Percentiles rank a stretch among this genome's conserved stretches.
phyloP scores from a whole-genome alignment of 108 stramenopile species.

The Asterionellopsis glacialis region DNA sequence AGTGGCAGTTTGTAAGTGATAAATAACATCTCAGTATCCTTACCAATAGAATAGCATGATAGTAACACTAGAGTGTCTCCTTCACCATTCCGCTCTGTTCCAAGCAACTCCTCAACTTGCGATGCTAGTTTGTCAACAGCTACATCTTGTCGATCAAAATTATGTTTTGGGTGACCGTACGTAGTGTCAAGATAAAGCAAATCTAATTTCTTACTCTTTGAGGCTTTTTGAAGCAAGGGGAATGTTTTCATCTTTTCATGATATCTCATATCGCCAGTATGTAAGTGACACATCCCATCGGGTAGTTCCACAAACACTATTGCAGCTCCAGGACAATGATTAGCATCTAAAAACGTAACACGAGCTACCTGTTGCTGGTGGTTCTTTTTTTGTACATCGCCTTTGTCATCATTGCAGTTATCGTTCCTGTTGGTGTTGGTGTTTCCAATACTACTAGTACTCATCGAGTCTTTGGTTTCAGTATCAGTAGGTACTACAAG shows the following conservation, averaged over 20 bases:
- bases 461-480: no score
- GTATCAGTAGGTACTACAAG: neutral
- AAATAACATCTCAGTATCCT: no score
- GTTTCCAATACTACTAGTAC: no score
- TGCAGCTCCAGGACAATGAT: conserved; percentile 70
- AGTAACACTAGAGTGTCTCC: conserved; percentile 44
- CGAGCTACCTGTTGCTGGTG: neutral
- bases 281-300: conserved; percentile 36
- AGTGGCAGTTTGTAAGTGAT: no score
- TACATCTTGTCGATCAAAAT: conserved; percentile 47
- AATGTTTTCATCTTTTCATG: conserved; percentile 42
- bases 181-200: conserved; percentile 61
- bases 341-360: conserved; percentile 67
- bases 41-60: conserved; percentile 66
- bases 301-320: conserved; percentile 44
- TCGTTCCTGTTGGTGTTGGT: neutral
- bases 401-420: conserved; percentile 1
- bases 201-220: conserved; percentile 26
- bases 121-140: conserved; percentile 40
- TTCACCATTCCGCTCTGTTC: neutral
- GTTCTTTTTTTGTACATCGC: conserved; percentile 5
- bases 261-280: conserved; percentile 72
- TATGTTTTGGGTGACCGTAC: conserved; percentile 61
- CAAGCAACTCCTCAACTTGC: conserved; percentile 26
- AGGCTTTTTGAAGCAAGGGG: conserved; percentile 33